phyloP scores from a whole-genome alignment of 1,284 basidiomycete genomes.

The Trametes pubescens region DNA sequence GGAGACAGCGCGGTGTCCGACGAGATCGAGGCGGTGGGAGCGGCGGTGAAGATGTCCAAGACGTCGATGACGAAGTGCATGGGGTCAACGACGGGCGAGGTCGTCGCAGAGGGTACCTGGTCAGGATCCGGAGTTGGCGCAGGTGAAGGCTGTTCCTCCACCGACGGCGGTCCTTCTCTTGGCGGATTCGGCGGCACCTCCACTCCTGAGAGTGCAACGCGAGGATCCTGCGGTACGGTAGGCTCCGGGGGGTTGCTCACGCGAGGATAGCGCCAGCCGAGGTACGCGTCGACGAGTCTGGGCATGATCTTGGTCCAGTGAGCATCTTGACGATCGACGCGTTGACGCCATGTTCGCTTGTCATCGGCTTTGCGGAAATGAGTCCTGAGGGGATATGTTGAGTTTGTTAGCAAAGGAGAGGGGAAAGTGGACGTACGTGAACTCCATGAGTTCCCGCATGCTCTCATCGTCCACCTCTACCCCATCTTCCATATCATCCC shows the following conservation, averaged over 20 bases:
- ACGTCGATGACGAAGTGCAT: constrained; percentile 8
- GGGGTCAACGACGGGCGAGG: too few relatives aligned
- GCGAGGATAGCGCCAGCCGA: constrained; percentile 16
- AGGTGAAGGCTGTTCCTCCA: too few relatives aligned
- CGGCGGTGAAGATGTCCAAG: constrained; percentile 7
- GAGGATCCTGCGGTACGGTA: neutral
- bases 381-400: neutral
- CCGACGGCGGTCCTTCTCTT: too few relatives aligned
- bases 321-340: constrained; percentile 1
- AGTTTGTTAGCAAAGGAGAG: neutral
- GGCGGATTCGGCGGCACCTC: constrained; percentile 1
- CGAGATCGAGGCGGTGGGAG: neutral
- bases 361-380: neutral
- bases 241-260: too few relatives aligned
- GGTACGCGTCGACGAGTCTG: constrained; percentile 20
- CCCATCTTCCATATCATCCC: constrained; percentile 1
- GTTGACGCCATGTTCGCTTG: constrained; percentile 10
- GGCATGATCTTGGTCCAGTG: constrained; percentile 22
- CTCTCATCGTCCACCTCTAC: neutral
- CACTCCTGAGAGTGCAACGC: too few relatives aligned
- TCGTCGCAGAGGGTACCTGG: too few relatives aligned
- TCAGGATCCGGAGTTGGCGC: too few relatives aligned
- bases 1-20: neutral
- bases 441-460: neutral
- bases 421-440: neutral